Evolutionary conservation across 1,284 basidiomycete genomes (phyloP).

Genomic region (Ustilago nuda): DNA sequence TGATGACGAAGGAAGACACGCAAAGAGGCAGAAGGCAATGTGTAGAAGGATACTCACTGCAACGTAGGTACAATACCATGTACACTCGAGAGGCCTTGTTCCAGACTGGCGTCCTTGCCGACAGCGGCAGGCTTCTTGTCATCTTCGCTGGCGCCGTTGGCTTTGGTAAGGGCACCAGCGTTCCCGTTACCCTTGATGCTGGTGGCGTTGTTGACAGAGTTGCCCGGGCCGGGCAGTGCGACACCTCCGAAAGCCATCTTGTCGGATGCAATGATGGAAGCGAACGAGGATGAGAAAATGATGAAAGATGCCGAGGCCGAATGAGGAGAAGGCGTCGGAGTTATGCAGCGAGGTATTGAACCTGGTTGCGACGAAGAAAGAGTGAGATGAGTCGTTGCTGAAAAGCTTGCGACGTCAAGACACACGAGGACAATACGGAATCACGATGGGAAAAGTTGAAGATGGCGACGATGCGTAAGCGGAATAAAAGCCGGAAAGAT

Average conservation of each 20-base stretch:
- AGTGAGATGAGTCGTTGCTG: conserved; percentile 9
- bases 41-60: conserved; percentile 66
- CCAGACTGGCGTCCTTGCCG: conserved; percentile 46
- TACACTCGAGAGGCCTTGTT: conserved; percentile 64
- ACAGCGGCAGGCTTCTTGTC: conserved; percentile 37
- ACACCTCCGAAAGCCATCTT: conserved; percentile 55
- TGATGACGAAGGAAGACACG: neutral
- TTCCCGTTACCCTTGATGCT: conserved; percentile 29
- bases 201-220: conserved; percentile 33
- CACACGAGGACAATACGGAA: neutral
- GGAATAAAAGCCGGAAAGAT: conserved; percentile 5
- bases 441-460: conserved; percentile 11
- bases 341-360: conserved; percentile 9
- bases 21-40: neutral
- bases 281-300: conserved; percentile 4
- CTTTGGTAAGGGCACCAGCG: conserved; percentile 29
- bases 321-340: conserved; percentile 18
- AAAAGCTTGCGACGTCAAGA: conserved; percentile 7
- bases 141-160: conserved; percentile 38
- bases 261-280: conserved; percentile 3
- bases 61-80: conserved; percentile 70
- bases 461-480: conserved; percentile 12
- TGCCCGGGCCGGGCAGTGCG: conserved; percentile 49
- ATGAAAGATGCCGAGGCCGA: neutral
- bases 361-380: conserved; percentile 20